A percentile compares a stretch with the other conserved stretches of the same genome.
These are phyloP conservation scores for Hypsizygus ulmarius DNA, from an alignment of 1,284 basidiomycete genomes.

Conservation along the genomic window DNA sequence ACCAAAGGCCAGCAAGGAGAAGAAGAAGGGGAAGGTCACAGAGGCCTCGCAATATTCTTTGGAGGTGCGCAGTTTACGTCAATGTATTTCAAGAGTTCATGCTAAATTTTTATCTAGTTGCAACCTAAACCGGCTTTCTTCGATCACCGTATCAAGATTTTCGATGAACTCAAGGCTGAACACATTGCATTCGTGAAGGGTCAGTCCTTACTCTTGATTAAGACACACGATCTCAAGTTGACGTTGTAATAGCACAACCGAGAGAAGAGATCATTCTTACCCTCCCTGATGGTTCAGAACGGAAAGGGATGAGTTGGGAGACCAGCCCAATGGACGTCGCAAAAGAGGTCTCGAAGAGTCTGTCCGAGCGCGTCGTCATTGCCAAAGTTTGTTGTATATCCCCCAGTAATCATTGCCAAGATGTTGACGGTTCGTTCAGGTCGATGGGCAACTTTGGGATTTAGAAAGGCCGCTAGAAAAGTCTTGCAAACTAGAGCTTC, in stretches of 20 bases:
- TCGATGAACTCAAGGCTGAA: slow-evolving; percentile 86
- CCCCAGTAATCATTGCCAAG: slow-evolving; percentile 3
- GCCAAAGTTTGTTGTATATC: slow-evolving; percentile 64
- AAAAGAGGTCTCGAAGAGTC: slow-evolving; percentile 81
- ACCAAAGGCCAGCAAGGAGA: slow-evolving; percentile 49
- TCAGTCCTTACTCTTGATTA: slow-evolving; percentile 30
- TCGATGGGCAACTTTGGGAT: slow-evolving; percentile 92
- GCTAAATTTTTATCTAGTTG: slow-evolving; percentile 47
- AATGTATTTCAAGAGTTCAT: not conserved
- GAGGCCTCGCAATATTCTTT: slow-evolving; percentile 51
- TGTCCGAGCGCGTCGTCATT: slow-evolving; percentile 91
- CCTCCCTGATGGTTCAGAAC: slow-evolving; percentile 82
- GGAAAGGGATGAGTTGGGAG: slow-evolving; percentile 89
- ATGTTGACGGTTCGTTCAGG: slow-evolving; percentile 40
- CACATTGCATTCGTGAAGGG: slow-evolving; percentile 81
- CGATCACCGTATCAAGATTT: slow-evolving; percentile 87
- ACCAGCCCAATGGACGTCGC: slow-evolving; percentile 95
- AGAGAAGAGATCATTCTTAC: slow-evolving; percentile 84
- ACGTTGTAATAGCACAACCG: slow-evolving; percentile 62
- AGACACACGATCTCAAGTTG: slow-evolving; percentile 1
- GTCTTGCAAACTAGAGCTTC: slow-evolving; percentile 78
- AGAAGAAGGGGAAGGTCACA: slow-evolving; percentile 53
- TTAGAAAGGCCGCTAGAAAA: slow-evolving; percentile 90
- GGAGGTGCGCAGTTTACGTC: slow-evolving; percentile 45
- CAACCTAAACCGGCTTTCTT: slow-evolving; percentile 86